Evolutionary conservation across 306 rosid genomes (phyloP), one percentile per base, ranked within the genome.

Genomic region (Arachis stenosperma): DNA sequence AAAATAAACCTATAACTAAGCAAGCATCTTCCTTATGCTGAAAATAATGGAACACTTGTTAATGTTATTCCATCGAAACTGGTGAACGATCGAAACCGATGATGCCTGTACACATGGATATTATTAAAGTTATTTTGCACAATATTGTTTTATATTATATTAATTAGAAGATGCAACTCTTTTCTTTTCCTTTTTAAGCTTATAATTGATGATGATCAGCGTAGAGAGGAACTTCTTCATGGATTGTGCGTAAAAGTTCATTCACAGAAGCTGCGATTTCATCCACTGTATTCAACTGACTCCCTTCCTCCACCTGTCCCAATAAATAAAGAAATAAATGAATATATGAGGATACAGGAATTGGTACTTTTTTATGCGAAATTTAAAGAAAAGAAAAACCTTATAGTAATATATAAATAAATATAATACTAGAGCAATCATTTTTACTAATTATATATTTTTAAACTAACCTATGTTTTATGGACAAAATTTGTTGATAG

Each of bases 221-320:
- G 79, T 65, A 81, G 64, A 83, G 80, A 57, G 75, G 75, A 55
- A 67, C 69, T 61, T 88, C 92, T 56, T 85, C 89, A 50, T 90
- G 78, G 57, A 88, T 78, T 37, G 67, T 80, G 53, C 72, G 76
- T 47, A 87, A 74, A 70, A 88, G 84, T 85, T 88, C 79, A 80
- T 90, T 85, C 62, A 88, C 90, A 11, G 92, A 87, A 6, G 84
- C 77, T 74, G 97, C 94, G 37, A 90, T 90, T 75, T 86, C 94
- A 60, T 90, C 97, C 85, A 78, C 90, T 3, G 97, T 78, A 44
- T 78, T 88, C 72, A 86, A 58, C 61, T 86, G 75, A 59, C 93
- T 80, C 52, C 90, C 93, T 78, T 88, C 94, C 53, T 90, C 97
- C 27, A 88, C 78, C 97, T 90, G 71, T 56, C 55, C 67, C 71